Evolutionary conservation across 257 asterid species (phyloP).

Genomic region (Ilex aquifolium): DNA sequence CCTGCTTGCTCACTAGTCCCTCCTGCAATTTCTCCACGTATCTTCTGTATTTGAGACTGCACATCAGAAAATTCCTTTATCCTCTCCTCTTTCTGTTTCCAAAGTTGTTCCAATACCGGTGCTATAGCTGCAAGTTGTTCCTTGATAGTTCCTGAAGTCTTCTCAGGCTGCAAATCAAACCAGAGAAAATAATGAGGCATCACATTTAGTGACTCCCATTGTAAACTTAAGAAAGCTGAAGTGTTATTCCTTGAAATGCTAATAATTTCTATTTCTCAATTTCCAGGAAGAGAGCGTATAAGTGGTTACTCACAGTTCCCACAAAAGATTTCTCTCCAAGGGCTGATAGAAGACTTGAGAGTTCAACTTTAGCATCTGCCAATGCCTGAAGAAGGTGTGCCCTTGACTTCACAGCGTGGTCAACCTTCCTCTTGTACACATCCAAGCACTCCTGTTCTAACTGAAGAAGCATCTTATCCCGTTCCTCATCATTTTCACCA

Average conservation of each 20-base stretch:
- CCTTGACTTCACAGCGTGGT: conserved; percentile 81
- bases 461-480: conserved; percentile 86
- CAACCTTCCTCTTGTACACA: conserved; percentile 88
- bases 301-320: conserved; percentile 56
- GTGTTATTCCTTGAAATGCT: background rate
- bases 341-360: conserved; percentile 73
- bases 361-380: conserved; percentile 90
- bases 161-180: conserved; percentile 63
- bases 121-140: conserved; percentile 93
- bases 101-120: conserved; percentile 76
- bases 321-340: conserved; percentile 76
- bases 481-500: conserved; percentile 81
- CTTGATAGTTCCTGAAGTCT: conserved; percentile 89
- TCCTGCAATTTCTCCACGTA: conserved; percentile 83
- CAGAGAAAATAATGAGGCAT: background rate
- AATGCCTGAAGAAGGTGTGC: conserved; percentile 75
- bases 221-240: too few relatives aligned
- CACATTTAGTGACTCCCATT: background rate
- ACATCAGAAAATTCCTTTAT: conserved; percentile 79
- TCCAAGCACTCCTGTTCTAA: conserved; percentile 90
- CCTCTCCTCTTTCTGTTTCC: conserved; percentile 84
- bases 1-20: conserved; percentile 60
- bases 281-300: background rate
- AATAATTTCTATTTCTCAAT: background rate
- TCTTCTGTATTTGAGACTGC: conserved; percentile 81